Base-by-base conservation (phyloP, 495 filamentous ascomycete genomes). In the Oleoguttula mirabilis region DNA sequence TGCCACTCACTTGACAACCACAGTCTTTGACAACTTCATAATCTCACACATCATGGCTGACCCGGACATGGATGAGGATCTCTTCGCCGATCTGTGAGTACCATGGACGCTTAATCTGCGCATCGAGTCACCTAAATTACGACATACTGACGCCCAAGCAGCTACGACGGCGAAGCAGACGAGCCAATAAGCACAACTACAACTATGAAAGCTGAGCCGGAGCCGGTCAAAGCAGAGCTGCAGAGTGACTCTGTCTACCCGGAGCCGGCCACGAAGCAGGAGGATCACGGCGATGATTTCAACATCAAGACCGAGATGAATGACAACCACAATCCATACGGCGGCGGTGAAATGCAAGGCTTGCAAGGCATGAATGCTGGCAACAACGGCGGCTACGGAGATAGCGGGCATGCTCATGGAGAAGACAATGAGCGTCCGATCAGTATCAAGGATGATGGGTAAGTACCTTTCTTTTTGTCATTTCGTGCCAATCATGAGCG, bases 371-470 rank as follows among this genome's bases (percentile, higher is more conserved):
- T 20, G 25, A 17, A 3, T n/a, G n/a, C n/a, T 30, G 32, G 55
- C 35, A 58, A 62, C 41, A 47, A 51, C n/a, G 55, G 61, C 34
- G 63, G 62, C 6, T 48, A 48, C 21, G 43, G 47, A 23, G 41
- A 66, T 52, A 45, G 60, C 30, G 48, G 42, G 22, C 46, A 41
- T 36, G 55, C 52, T 49, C 62, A 66, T 31, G 52, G 66, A 39
- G 63, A 82, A 56, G 64, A 60, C 27, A 43, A 57, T 34, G 59
- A 62, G 30, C 57, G 57, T 2, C 61, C 63, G 12, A 57, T 66
- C 36, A 79, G 84, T 52, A 86, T 93, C 37, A 96, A 96, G 65
- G 90, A 98, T 76, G 90, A 98, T 60, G 90, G 90, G 90, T 98
- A 80, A 94, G 92, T 47, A 2, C 38, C 14, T 36, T 15, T 36